Evolutionary conservation across 192 early-diverging fungal species (phyloP).

Genomic region (Oehlia diaphana): DNA sequence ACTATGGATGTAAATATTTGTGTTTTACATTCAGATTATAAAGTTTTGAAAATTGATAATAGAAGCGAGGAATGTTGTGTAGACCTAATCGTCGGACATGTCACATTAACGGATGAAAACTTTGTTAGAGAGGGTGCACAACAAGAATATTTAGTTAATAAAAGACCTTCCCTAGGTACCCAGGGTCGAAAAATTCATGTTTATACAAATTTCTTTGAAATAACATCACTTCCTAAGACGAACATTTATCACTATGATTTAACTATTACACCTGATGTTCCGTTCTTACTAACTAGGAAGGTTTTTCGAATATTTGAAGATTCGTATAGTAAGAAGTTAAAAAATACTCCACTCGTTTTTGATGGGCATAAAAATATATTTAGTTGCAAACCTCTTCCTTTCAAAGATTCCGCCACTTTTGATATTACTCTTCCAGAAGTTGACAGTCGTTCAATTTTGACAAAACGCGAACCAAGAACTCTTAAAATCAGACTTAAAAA

Average conservation of each 20-base stretch:
- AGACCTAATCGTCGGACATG: too few species aligned
- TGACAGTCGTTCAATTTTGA: slow-evolving; percentile 8
- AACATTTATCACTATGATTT: slow-evolving; percentile 89
- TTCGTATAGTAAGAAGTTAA: slow-evolving; percentile 38
- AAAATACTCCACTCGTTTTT: slow-evolving; percentile 66
- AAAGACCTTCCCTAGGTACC: slow-evolving; percentile 46
- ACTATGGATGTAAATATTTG: too few species aligned
- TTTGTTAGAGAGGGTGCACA: too few species aligned
- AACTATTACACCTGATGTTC: slow-evolving; percentile 73
- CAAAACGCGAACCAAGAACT: slow-evolving; percentile 44
- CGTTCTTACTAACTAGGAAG: slow-evolving; percentile 68
- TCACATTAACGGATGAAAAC: too few species aligned
- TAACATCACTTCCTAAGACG: slow-evolving; percentile 61
- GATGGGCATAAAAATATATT: slow-evolving; percentile 84
- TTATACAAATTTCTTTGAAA: slow-evolving; percentile 76
- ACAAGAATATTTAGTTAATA: slow-evolving; percentile 22
- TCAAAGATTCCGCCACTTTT: slow-evolving; percentile 54
- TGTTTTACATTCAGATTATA: too few species aligned
- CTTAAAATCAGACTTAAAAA: slow-evolving; percentile 71
- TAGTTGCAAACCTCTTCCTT: slow-evolving; percentile 53
- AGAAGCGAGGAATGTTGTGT: too few species aligned
- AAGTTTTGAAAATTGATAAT: too few species aligned
- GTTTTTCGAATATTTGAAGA: slow-evolving; percentile 70
- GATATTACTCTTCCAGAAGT: slow-evolving; percentile 55
- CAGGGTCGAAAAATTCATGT: slow-evolving; percentile 48